These are phyloP conservation scores for Gossypium raimondii DNA, from an alignment of 345 rosid species.

Conservation along the genomic window DNA sequence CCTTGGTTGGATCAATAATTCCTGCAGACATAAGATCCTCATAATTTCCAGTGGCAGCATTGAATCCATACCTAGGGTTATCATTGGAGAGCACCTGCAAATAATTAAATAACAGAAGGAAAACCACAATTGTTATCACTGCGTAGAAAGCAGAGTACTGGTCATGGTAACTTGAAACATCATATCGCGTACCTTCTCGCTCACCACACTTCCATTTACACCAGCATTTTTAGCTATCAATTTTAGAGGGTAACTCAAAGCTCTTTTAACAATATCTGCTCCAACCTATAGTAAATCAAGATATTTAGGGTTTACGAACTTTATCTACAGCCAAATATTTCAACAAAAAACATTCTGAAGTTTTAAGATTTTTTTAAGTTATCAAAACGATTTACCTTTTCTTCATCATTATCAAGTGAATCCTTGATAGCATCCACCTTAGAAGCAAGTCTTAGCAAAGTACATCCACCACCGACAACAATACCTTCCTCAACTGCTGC, in stretches of 20 bases:
- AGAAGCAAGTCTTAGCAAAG: slow-evolving; percentile 60
- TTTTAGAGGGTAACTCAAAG: slow-evolving; percentile 83
- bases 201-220: slow-evolving; percentile 91
- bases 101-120: background rate
- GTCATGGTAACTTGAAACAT: background rate
- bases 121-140: background rate
- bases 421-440: slow-evolving; percentile 75
- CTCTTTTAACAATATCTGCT: slow-evolving; percentile 89
- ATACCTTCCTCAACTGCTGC: slow-evolving; percentile 92
- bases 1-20: slow-evolving; percentile 95
- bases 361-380: background rate
- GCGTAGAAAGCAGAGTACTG: background rate
- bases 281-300: slow-evolving; percentile 55
- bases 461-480: slow-evolving; percentile 91
- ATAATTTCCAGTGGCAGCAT: slow-evolving; percentile 92
- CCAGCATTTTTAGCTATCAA: slow-evolving; percentile 95
- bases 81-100: slow-evolving; percentile 73
- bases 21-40: slow-evolving; percentile 98
- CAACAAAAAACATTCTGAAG: background rate
- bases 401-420: slow-evolving; percentile 74
- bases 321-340: background rate
- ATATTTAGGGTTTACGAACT: background rate
- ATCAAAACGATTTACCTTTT: slow-evolving; percentile 44
- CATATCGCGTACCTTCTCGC: slow-evolving; percentile 59
- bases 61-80: slow-evolving; percentile 64